A percentile compares a stretch with the other conserved stretches of the same genome.
phyloP scores from a whole-genome alignment of 495 filamentous ascomycete genomes.

The Xylaria scruposa region DNA sequence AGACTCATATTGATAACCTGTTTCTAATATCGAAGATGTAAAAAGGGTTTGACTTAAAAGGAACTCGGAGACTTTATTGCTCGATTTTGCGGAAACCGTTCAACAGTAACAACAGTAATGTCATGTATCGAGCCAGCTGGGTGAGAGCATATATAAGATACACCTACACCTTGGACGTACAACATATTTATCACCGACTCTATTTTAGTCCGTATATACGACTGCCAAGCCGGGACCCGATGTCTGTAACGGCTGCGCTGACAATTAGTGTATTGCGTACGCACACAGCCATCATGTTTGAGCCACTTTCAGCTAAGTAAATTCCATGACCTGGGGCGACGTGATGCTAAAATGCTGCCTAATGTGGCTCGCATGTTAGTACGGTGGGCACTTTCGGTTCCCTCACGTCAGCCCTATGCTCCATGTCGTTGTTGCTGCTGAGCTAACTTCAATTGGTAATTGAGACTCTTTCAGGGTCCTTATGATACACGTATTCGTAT shows the following conservation, averaged over 20 bases:
- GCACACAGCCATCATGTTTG: background rate
- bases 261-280: background rate
- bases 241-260: conserved; percentile 10
- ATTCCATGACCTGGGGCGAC: background rate
- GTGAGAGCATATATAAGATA: background rate
- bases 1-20: background rate
- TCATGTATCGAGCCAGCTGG: background rate
- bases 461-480: background rate
- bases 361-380: background rate
- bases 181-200: background rate
- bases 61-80: background rate
- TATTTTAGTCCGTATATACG: background rate
- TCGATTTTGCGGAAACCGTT: background rate
- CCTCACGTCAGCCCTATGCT: conserved; percentile 12
- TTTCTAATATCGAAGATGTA: background rate
- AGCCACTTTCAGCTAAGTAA: background rate
- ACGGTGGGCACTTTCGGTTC: background rate
- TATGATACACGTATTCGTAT: no score
- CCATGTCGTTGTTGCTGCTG: background rate
- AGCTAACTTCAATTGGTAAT: background rate
- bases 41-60: background rate
- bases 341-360: background rate
- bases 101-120: background rate
- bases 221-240: background rate
- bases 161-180: background rate